phyloP scores from a whole-genome alignment of 768 basidiomycete species.

The Lentinula sp. region DNA sequence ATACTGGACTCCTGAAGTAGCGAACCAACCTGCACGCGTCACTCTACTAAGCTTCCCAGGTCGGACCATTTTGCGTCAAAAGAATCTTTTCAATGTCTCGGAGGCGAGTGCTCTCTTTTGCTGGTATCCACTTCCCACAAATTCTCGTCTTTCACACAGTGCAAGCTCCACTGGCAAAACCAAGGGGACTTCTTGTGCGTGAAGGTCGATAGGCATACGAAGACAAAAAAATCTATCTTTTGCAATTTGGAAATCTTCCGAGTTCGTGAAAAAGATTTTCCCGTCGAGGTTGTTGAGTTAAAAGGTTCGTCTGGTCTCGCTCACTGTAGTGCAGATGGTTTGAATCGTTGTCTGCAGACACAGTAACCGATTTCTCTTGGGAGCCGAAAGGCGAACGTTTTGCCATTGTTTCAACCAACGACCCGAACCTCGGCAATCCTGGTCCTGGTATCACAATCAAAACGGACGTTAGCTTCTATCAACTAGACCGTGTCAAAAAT shows the following conservation, averaged over 20 bases:
- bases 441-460: conserved; percentile 92
- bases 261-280: conserved; percentile 94
- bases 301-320: conserved; percentile 55
- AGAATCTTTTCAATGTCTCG: conserved; percentile 96
- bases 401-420: conserved; percentile 89
- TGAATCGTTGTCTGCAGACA: conserved; percentile 45
- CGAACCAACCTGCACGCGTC: conserved; percentile 94
- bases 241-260: conserved; percentile 98
- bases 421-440: conserved; percentile 88
- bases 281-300: conserved; percentile 94
- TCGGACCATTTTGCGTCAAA: conserved; percentile 78
- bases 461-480: conserved; percentile 95
- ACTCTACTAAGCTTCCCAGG: conserved; percentile 88
- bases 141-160: conserved; percentile 40
- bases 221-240: conserved; percentile 97
- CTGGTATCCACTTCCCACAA: conserved; percentile 1
- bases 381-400: conserved; percentile 97
- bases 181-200: conserved; percentile 98
- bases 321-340: background rate
- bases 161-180: conserved; percentile 97
- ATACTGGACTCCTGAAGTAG: conserved; percentile 97
- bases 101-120: conserved; percentile 56
- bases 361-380: conserved; percentile 96
- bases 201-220: conserved; percentile 97
- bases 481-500: conserved; percentile 86